These are phyloP conservation scores for Sporothrix inflata DNA, from an alignment of 2,329 filamentous ascomycete genomes.

Conservation along the genomic window DNA sequence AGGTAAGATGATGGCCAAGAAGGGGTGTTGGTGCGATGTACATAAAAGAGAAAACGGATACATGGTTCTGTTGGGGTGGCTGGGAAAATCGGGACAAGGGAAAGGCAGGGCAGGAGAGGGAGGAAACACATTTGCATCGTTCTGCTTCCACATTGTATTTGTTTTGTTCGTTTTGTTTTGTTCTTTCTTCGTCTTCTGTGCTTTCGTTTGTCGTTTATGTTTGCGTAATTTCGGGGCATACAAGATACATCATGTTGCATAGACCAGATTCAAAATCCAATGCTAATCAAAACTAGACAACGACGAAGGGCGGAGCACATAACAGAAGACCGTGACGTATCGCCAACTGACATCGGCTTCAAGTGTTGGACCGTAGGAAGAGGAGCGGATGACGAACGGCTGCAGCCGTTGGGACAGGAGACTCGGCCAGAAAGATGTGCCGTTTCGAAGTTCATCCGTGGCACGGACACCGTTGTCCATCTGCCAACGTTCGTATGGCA, in stretches of 20 bases:
- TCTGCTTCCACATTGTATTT: constrained; percentile 11
- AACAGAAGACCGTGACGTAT: not conserved
- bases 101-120: constrained; percentile 3
- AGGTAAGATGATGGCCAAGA: not conserved
- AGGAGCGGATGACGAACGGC: not conserved
- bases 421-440: not conserved
- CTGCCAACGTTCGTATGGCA: not conserved
- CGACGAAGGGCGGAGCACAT: not conserved
- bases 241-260: not conserved
- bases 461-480: not conserved
- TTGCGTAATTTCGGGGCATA: not conserved
- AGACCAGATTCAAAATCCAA: not conserved
- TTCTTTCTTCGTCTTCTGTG: not conserved
- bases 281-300: not conserved
- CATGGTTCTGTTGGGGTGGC: not conserved
- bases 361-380: not conserved
- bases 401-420: not conserved
- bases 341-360: not conserved
- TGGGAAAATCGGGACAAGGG: not conserved
- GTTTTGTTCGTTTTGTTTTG: not conserved
- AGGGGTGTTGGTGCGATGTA: not conserved
- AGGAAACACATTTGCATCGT: constrained; percentile 3
- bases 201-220: not conserved
- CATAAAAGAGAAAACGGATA: not conserved
- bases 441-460: not conserved